Percentiles rank a stretch among this genome's conserved stretches.
Conservation (phyloP, 2,329 filamentous ascomycete genomes). For the Neocucurbitaria cava region DNA sequence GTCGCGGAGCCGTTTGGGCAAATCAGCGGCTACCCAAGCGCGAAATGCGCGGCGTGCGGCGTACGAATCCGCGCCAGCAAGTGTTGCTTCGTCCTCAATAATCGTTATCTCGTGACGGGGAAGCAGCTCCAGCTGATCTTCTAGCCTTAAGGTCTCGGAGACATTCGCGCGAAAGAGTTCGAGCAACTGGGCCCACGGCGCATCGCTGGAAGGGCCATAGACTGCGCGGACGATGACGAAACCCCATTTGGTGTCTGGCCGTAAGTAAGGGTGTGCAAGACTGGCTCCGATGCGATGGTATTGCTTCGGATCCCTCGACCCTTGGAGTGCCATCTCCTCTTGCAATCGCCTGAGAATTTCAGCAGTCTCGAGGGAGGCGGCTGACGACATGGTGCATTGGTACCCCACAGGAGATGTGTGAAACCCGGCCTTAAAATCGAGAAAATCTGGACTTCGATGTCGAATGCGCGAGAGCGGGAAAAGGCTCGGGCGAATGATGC, state of each 20-base stretch:
- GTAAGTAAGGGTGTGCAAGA: conserved; percentile 7
- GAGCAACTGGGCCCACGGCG: conserved; percentile 11
- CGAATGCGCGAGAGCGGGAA: neutral
- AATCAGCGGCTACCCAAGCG: conserved; percentile 21
- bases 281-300: conserved; percentile 4
- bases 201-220: conserved; percentile 17
- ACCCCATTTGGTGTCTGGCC: conserved; percentile 11
- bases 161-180: conserved; percentile 3
- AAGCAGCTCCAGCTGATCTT: conserved; percentile 9
- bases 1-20: conserved; percentile 16
- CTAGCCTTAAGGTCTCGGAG: conserved; percentile 3
- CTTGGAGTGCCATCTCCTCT: neutral
- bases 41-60: conserved; percentile 19
- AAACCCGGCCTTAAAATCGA: neutral
- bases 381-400: neutral
- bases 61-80: conserved; percentile 22
- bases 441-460: conserved; percentile 1
- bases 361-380: neutral
- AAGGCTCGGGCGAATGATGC: neutral
- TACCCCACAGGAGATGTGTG: conserved; percentile 1
- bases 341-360: conserved; percentile 5
- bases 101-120: conserved; percentile 16
- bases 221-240: conserved; percentile 20
- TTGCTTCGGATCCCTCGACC: conserved; percentile 3
- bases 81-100: conserved; percentile 18